A percentile compares a stretch with the other conserved stretches of the same genome.
These are phyloP conservation scores for Nannochloropsis gaditana DNA, from an alignment of 108 stramenopile species.

Conservation along the genomic window DNA sequence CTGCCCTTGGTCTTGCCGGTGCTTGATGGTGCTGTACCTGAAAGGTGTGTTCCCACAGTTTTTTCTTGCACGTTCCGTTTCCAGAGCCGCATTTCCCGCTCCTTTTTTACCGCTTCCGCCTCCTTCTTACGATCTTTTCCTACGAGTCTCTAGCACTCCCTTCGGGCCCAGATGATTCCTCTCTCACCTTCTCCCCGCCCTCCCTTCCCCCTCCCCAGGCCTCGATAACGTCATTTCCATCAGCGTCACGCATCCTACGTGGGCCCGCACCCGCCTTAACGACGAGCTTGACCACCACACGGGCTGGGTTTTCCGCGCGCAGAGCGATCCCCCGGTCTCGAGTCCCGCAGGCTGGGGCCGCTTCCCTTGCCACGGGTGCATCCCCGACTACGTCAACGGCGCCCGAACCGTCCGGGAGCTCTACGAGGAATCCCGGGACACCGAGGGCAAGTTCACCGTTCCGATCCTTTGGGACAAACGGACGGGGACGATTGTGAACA, in stretches of 20 bases:
- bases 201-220: constrained; percentile 45
- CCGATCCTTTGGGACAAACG: constrained; percentile 94
- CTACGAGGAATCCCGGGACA: constrained; percentile 69
- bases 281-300: constrained; percentile 66
- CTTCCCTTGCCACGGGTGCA: constrained; percentile 55
- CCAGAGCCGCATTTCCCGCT: background rate
- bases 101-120: background rate
- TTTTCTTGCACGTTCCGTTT: background rate
- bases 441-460: constrained; percentile 75
- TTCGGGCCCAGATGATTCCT: background rate
- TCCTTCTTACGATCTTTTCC: background rate
- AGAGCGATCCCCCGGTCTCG: constrained; percentile 59
- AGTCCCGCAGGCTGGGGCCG: constrained; percentile 59
- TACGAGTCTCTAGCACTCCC: background rate
- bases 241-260: constrained; percentile 59
- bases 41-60: constrained; percentile 38
- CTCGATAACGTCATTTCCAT: constrained; percentile 73
- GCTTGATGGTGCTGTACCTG: constrained; percentile 68
- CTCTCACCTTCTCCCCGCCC: background rate
- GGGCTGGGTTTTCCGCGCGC: constrained; percentile 83
- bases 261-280: constrained; percentile 48
- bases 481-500: constrained; percentile 84
- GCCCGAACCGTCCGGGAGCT: constrained; percentile 67
- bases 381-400: constrained; percentile 59
- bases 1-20: constrained; percentile 69